Evolutionary conservation across 768 basidiomycete species (phyloP).

Genomic region (Amanita rubescens): DNA sequence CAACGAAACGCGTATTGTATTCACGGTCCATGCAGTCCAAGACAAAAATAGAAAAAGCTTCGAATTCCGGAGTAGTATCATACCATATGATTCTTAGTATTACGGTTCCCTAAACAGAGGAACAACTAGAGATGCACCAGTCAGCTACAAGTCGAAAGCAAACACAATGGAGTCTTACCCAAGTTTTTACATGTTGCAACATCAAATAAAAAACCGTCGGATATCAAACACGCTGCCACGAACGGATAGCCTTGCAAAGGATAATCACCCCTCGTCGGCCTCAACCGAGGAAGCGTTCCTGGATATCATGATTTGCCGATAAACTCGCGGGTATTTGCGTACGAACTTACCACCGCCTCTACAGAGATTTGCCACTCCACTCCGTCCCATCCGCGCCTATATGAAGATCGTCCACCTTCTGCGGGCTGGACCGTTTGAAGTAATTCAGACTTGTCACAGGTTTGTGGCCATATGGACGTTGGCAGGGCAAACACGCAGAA

Average conservation of each 20-base stretch:
- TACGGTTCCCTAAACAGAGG: no score
- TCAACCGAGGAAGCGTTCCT: slow-evolving; percentile 35
- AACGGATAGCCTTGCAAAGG: slow-evolving; percentile 39
- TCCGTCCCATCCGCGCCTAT: slow-evolving; percentile 33
- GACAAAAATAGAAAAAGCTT: no score
- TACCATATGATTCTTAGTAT: no score
- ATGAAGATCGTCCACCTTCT: slow-evolving; percentile 32
- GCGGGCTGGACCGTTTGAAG: slow-evolving; percentile 10
- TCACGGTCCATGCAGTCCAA: background rate
- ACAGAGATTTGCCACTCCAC: slow-evolving; percentile 30
- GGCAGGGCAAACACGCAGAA: slow-evolving; percentile 23
- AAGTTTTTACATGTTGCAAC: slow-evolving; percentile 33
- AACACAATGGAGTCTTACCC: slow-evolving; percentile 38
- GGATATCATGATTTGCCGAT: slow-evolving; percentile 9
- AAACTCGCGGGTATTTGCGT: slow-evolving; percentile 4
- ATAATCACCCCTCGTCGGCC: no score
- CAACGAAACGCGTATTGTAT: background rate
- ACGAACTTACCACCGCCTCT: slow-evolving; percentile 35
- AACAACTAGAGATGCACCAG: no score
- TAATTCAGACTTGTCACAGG: background rate
- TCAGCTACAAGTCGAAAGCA: background rate
- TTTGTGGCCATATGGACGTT: slow-evolving; percentile 13
- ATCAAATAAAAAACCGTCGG: slow-evolving; percentile 24
- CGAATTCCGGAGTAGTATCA: no score
- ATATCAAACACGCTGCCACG: slow-evolving; percentile 39